Evolutionary conservation across 1,284 basidiomycete species (phyloP).

Genomic region (Bjerkandera adusta): DNA sequence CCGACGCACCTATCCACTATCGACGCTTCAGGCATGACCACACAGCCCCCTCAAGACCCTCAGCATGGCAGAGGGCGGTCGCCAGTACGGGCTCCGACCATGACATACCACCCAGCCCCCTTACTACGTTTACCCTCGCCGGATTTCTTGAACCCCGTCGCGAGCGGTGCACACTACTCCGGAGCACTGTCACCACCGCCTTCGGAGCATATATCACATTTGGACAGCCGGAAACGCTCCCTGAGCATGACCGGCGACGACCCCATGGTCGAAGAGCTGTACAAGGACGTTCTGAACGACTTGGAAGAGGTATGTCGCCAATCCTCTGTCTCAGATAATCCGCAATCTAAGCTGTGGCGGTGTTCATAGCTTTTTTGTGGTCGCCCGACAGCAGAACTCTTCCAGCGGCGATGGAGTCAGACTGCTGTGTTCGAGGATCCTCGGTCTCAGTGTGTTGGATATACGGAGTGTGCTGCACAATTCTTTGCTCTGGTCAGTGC

Average conservation of each 20-base stretch:
- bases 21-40: neutral
- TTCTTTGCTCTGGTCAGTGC: conserved; percentile 59
- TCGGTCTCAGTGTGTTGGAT: conserved; percentile 47
- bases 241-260: conserved; percentile 21
- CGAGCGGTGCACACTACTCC: conserved; percentile 58
- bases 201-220: conserved; percentile 6
- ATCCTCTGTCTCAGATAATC: neutral
- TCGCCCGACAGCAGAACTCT: conserved; percentile 52
- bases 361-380: conserved; percentile 48
- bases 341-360: neutral
- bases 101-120: conserved; percentile 43
- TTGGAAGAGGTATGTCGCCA: conserved; percentile 42
- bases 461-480: conserved; percentile 39
- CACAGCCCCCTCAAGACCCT: no score
- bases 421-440: conserved; percentile 67
- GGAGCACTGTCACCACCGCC: conserved; percentile 27
- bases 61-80: no score
- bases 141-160: conserved; percentile 52
- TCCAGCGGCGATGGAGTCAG: conserved; percentile 54
- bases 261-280: conserved; percentile 16
- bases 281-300: conserved; percentile 41
- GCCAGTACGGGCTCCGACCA: conserved; percentile 34
- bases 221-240: conserved; percentile 21
- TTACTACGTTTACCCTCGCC: conserved; percentile 42
- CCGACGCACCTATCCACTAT: neutral